Evolutionary conservation across 2,329 filamentous ascomycete species (phyloP).

Genomic region (Bipolaris cookei): DNA sequence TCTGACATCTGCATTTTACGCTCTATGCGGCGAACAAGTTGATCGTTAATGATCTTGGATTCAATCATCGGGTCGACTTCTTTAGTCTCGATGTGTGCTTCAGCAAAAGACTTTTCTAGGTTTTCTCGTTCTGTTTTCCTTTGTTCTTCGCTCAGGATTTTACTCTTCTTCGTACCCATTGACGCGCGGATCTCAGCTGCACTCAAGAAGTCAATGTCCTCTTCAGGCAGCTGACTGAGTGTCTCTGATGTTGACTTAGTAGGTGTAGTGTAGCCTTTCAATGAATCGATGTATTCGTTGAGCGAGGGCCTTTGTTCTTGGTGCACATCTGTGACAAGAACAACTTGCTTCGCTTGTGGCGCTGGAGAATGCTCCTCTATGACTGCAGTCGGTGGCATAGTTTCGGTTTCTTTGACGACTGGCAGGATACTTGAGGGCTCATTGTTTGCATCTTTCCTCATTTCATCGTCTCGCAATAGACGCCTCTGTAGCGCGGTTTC

Average conservation of each 20-base stretch:
- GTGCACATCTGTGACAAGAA: not conserved
- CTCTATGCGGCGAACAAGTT: constrained; percentile 36
- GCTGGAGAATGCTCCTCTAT: not conserved
- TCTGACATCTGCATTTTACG: constrained; percentile 26
- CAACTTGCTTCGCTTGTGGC: not conserved
- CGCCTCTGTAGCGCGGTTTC: constrained; percentile 33
- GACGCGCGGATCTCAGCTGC: constrained; percentile 52
- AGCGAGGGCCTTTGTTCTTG: not conserved
- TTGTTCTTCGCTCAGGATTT: constrained; percentile 18
- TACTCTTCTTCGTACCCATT: constrained; percentile 43
- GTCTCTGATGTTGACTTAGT: constrained; percentile 32
- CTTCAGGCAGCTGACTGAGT: constrained; percentile 43
- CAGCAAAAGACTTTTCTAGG: constrained; percentile 38
- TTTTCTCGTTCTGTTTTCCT: constrained; percentile 25
- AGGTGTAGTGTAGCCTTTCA: not conserved
- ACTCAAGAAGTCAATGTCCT: constrained; percentile 53
- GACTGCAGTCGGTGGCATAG: not conserved
- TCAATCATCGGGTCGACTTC: constrained; percentile 33
- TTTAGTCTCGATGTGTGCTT: constrained; percentile 15
- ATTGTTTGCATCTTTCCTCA: not conserved
- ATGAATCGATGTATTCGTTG: not conserved
- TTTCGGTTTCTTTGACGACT: not conserved
- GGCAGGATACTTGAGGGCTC: not conserved
- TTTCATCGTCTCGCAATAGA: not conserved
- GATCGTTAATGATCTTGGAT: constrained; percentile 37